Conservation (phyloP, 768 basidiomycete species). For the Cystofilobasidium macerans region DNA sequence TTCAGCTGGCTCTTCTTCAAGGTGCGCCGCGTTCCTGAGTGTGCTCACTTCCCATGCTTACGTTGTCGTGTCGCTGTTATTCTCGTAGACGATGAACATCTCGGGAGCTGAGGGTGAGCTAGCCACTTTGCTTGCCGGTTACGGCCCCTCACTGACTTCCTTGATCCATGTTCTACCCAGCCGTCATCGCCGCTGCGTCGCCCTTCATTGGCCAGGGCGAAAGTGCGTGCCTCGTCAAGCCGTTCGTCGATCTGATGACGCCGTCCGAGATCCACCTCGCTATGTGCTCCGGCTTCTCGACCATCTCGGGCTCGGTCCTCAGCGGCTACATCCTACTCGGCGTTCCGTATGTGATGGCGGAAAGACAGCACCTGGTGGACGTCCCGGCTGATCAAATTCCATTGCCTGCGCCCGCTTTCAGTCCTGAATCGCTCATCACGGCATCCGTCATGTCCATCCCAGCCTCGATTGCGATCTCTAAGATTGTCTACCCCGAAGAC, state of each 20-base stretch:
- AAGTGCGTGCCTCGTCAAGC: constrained; percentile 71
- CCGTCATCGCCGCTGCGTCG: constrained; percentile 81
- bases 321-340: constrained; percentile 59
- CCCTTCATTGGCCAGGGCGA: constrained; percentile 92
- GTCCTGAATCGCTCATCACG: constrained; percentile 43
- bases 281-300: constrained; percentile 64
- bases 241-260: constrained; percentile 76
- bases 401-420: too few species aligned
- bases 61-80: background rate
- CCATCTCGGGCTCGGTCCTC: constrained; percentile 82
- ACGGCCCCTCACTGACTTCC: constrained; percentile 62
- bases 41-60: background rate
- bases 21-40: background rate
- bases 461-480: constrained; percentile 83
- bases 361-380: constrained; percentile 49
- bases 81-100: background rate
- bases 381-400: constrained; percentile 44
- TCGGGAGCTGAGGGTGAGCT: background rate
- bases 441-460: constrained; percentile 93
- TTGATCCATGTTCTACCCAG: too few species aligned
- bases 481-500: constrained; percentile 69
- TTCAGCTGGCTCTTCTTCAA: background rate
- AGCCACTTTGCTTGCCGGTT: background rate
- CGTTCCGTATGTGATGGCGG: constrained; percentile 42
- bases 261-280: constrained; percentile 70